Evolutionary conservation across 129 eudicot genomes (phyloP), one percentile per base, ranked within the genome.

Genomic region (Flaveria bidentis): DNA sequence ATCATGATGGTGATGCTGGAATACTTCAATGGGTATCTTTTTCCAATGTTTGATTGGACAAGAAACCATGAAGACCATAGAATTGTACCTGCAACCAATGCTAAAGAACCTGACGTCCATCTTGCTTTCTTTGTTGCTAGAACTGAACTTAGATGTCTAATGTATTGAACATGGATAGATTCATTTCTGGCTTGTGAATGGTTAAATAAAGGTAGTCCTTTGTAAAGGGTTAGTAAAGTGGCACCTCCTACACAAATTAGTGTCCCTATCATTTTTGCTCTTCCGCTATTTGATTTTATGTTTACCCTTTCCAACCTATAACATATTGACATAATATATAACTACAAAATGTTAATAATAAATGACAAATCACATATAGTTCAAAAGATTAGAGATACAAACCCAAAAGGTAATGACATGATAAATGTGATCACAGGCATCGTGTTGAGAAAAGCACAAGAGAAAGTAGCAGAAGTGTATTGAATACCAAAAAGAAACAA

Each of bases 1-100:
- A 87, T 76, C 97, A 91, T 84, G 73, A 91, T 77, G 11, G 97
- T 83, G n/a, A 93, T 88, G 86, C 93, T 88, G 1, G 93, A 82
- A 69, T 91, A 91, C 26, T 86, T 84, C 70, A 78, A 82, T 6
- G 93, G 87, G 83, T 86, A 91, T 67, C 69, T 82, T 72, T 84
- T 91, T 39, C 91, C 86, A 28, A 91, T 78, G 18, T 70, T 67
- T 9, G 86, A 47, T 81, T 91, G 97, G 44, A 91, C 41, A 18
- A 84, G 86, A 76, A 84, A 91, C 97, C 97, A 91, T 0, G 89
- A 85, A 26, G 93, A 80, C 93, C 91, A 91, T 42, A 82, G 63
- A 1, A 80, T 14, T 60, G 88, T 83, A 6, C 89, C 92, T 16
- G 78, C 89, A 61, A 84, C 36, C 78, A 78, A 60, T 14, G 78